Evolutionary conservation across 257 asterid species (phyloP).

Genomic region (Nyctanthes arbortristis): DNA sequence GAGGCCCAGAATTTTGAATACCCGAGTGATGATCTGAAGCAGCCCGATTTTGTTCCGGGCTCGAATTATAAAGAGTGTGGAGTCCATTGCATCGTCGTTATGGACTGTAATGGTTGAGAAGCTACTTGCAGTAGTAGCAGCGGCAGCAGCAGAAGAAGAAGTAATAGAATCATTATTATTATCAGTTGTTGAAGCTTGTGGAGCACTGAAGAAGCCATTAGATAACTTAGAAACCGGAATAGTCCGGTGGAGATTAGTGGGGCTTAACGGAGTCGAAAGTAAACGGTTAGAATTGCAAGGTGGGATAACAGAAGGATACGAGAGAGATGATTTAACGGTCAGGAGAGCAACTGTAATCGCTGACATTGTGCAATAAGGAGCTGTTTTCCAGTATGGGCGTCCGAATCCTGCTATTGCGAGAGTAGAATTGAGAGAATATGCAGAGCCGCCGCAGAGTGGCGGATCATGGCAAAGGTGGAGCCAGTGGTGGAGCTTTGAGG

Average conservation of each 20-base stretch:
- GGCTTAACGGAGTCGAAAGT: constrained; percentile 20
- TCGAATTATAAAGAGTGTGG: constrained; percentile 39
- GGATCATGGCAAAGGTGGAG: background rate
- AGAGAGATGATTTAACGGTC: constrained; percentile 22
- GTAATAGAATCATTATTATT: constrained; percentile 7
- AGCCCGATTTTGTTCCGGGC: constrained; percentile 47
- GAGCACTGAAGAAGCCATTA: constrained; percentile 23
- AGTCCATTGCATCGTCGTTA: constrained; percentile 33
- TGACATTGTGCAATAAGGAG: constrained; percentile 31
- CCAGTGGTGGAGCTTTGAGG: too few species aligned
- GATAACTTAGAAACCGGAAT: background rate
- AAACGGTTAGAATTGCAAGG: constrained; percentile 15
- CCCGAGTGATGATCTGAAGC: constrained; percentile 44
- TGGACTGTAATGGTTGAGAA: constrained; percentile 27
- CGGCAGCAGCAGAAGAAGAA: too few species aligned
- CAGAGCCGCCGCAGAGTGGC: background rate
- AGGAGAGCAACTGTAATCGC: constrained; percentile 29
- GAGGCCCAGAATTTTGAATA: constrained; percentile 44
- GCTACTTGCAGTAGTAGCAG: background rate
- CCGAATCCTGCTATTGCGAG: background rate
- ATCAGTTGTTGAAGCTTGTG: constrained; percentile 25
- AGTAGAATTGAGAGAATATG: background rate
- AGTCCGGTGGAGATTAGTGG: background rate
- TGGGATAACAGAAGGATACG: constrained; percentile 9
- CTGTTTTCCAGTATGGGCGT: background rate